Percentiles rank a stretch among this genome's conserved stretches.
Evolutionary conservation across 225 moss, liverwort and hornwort genomes (phyloP).

Genomic region (Physcomitrellopsis africana): DNA sequence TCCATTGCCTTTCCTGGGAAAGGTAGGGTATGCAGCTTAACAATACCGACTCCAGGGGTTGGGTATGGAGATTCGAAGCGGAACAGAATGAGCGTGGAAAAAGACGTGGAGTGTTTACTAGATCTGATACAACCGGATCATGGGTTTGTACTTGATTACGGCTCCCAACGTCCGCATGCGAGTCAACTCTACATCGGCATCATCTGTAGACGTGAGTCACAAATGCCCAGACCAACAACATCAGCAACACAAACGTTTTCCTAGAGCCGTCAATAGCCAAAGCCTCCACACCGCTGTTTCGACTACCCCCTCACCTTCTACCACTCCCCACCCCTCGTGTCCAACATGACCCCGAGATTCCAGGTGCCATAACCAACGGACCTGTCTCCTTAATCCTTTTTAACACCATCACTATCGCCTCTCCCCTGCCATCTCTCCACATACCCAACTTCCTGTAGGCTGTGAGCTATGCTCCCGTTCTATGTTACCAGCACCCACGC

Average conservation of each 20-base stretch:
- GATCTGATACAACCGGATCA: conserved; percentile 28
- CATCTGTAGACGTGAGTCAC: conserved; percentile 22
- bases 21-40: conserved; percentile 24
- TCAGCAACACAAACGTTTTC: background rate
- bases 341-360: conserved; percentile 37
- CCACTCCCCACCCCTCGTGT: background rate
- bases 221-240: background rate
- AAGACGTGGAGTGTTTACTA: conserved; percentile 25
- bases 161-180: conserved; percentile 14
- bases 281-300: background rate
- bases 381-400: conserved; percentile 7
- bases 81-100: conserved; percentile 9
- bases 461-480: too few relatives aligned
- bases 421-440: background rate
- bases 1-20: background rate
- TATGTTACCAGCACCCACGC: background rate
- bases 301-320: background rate
- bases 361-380: conserved; percentile 21
- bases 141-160: conserved; percentile 29
- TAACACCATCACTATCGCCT: background rate
- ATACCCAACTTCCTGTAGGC: background rate
- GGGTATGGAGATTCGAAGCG: conserved; percentile 34
- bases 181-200: background rate
- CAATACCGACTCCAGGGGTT: background rate
- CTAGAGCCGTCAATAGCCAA: conserved; percentile 7